Conservation (phyloP, 148 eudicot genomes). For the Dysphania ambrosioides region DNA sequence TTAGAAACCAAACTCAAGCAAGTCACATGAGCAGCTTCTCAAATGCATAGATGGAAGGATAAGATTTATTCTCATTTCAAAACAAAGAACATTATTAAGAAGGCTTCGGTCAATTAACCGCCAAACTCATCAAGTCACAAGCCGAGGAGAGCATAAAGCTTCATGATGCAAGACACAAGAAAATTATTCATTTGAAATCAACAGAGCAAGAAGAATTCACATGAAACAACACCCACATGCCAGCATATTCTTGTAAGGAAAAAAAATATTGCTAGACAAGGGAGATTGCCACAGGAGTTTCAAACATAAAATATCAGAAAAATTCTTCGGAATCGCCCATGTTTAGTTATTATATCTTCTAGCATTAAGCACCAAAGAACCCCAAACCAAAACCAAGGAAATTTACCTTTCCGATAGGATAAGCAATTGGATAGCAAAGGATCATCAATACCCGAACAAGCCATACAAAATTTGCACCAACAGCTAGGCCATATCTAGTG, state of each 20-base stretch:
- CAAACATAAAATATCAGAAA: neutral
- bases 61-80: too few relatives aligned
- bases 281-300: neutral
- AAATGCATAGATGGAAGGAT: too few relatives aligned
- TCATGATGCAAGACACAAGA: neutral
- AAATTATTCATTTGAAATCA: neutral
- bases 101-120: too few relatives aligned
- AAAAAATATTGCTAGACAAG: neutral
- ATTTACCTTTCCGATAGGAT: slow-evolving; percentile 84
- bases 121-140: too few relatives aligned
- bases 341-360: neutral
- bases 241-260: too few relatives aligned
- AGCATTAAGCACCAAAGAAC: neutral
- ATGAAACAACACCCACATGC: too few relatives aligned
- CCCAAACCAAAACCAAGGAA: neutral
- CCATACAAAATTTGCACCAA: slow-evolving; percentile 88
- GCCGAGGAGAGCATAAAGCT: neutral
- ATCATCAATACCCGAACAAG: slow-evolving; percentile 83
- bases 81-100: too few relatives aligned
- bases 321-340: neutral
- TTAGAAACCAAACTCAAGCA: neutral
- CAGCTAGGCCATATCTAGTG: slow-evolving; percentile 88
- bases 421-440: slow-evolving; percentile 82
- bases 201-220: too few relatives aligned
- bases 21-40: too few relatives aligned